These are phyloP conservation scores for Ogataea pini DNA, from an alignment of 805 yeast genomes.

Conservation along the genomic window DNA sequence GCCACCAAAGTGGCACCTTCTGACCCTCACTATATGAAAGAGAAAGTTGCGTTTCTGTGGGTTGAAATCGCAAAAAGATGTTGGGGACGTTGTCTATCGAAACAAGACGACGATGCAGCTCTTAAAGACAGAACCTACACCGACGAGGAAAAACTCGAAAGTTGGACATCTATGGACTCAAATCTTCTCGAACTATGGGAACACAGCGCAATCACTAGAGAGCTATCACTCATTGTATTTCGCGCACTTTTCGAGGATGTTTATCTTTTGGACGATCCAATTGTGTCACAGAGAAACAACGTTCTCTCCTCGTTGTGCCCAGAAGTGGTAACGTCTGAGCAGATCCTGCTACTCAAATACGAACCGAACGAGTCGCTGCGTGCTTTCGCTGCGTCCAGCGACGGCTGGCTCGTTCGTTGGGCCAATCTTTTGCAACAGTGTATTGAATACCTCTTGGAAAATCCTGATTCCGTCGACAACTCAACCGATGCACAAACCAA, in stretches of 20 bases:
- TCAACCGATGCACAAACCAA: slow-evolving; percentile 9
- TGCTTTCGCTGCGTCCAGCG: slow-evolving; percentile 63
- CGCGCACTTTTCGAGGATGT: slow-evolving; percentile 92
- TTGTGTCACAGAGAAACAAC: slow-evolving; percentile 78
- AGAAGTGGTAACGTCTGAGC: slow-evolving; percentile 74
- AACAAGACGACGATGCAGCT: slow-evolving; percentile 18
- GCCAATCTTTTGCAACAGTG: slow-evolving; percentile 50
- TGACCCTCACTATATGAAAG: slow-evolving; percentile 90
- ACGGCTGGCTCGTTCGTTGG: slow-evolving; percentile 92
- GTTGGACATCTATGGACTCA: slow-evolving; percentile 89
- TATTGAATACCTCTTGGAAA: slow-evolving; percentile 31
- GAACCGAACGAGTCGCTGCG: slow-evolving; percentile 65
- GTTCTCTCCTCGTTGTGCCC: slow-evolving; percentile 80
- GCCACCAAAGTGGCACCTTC: slow-evolving; percentile 54
- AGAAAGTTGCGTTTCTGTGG: slow-evolving; percentile 89
- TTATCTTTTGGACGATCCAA: slow-evolving; percentile 86
- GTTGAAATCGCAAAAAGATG: slow-evolving; percentile 84
- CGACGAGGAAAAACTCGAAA: slow-evolving; percentile 55
- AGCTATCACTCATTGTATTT: slow-evolving; percentile 72
- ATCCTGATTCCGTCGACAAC: neutral
- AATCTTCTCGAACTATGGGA: slow-evolving; percentile 78
- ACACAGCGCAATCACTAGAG: slow-evolving; percentile 61
- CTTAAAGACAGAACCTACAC: slow-evolving; percentile 29
- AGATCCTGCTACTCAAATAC: slow-evolving; percentile 60
- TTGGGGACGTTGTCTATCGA: slow-evolving; percentile 77